These are phyloP conservation scores for Penicillium olsonii DNA, from an alignment of 2,329 filamentous ascomycete species.

Conservation along the genomic window DNA sequence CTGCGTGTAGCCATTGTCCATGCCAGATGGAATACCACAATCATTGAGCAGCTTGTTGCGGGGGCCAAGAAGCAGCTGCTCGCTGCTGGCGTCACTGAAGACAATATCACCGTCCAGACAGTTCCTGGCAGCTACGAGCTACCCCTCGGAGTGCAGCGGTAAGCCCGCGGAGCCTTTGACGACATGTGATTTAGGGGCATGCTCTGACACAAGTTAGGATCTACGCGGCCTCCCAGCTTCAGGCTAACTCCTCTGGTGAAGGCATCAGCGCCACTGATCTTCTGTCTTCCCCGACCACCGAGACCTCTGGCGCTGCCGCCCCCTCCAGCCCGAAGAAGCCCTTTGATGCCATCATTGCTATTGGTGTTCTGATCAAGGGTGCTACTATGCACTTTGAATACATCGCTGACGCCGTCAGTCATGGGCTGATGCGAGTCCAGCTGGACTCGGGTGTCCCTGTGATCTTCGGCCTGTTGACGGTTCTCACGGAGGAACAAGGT, in stretches of 20 bases:
- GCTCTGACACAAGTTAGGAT: conserved; percentile 55
- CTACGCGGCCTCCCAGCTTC: conserved; percentile 82
- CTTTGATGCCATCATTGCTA: conserved; percentile 92
- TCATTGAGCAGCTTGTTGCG: conserved; percentile 81
- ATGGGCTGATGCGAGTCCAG: conserved; percentile 92
- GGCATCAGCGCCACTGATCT: conserved; percentile 56
- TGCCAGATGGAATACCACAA: conserved; percentile 87
- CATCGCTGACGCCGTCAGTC: conserved; percentile 86
- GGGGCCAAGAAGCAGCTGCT: conserved; percentile 79
- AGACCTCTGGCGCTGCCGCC: conserved; percentile 57
- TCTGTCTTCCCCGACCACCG: conserved; percentile 63
- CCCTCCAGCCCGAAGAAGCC: conserved; percentile 50
- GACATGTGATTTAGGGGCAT: neutral
- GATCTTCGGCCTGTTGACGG: conserved; percentile 87
- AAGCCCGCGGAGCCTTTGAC: conserved; percentile 28
- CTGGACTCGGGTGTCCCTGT: conserved; percentile 86
- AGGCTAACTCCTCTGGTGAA: conserved; percentile 58
- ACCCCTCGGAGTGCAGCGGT: conserved; percentile 86
- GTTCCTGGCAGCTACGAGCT: conserved; percentile 96
- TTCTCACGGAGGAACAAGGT: conserved; percentile 86
- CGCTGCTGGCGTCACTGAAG: conserved; percentile 76
- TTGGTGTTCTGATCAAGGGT: conserved; percentile 96
- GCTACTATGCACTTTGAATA: conserved; percentile 99
- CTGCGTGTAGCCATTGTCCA: conserved; percentile 94
- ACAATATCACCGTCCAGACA: conserved; percentile 85